Conservation (phyloP, 441 rosid species). For the Jatropha multifida region DNA sequence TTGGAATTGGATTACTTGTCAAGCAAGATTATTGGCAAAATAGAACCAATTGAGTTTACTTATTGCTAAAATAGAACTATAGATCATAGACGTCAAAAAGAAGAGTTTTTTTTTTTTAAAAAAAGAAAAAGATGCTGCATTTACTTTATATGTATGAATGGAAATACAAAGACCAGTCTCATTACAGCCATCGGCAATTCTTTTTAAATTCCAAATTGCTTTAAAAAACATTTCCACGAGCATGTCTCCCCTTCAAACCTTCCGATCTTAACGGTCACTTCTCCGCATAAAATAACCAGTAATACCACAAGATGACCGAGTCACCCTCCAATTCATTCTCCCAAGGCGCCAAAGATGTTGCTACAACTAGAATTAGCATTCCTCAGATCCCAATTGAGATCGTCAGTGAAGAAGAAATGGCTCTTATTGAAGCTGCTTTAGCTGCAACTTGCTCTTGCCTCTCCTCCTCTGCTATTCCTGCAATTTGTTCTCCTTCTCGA, state of each 20-base stretch:
- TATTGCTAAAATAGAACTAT: no score
- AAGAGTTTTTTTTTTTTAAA: no score
- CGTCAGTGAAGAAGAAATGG: conserved; percentile 89
- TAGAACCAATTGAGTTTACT: no score
- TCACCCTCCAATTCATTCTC: conserved; percentile 35
- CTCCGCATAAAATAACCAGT: neutral
- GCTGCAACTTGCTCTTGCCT: conserved; percentile 52
- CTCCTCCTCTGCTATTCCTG: conserved; percentile 30
- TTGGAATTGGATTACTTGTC: no score
- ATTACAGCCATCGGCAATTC: no score
- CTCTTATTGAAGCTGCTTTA: conserved; percentile 62
- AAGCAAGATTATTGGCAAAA: no score
- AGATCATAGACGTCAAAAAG: no score
- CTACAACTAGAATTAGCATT: neutral
- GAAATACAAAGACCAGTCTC: neutral
- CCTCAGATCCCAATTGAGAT: conserved; percentile 71
- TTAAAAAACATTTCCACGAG: neutral
- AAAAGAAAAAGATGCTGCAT: no score
- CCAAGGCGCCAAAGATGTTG: conserved; percentile 15
- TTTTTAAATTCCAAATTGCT: no score
- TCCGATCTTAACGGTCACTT: conserved; percentile 34
- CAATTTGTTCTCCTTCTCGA: conserved; percentile 34
- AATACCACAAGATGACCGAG: conserved; percentile 34
- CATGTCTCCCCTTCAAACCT: neutral
- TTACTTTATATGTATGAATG: no score